Percentiles rank a stretch among this genome's conserved stretches.
Evolutionary conservation across 169 alveolate genomes (phyloP).

Genomic region (Plasmodium vinckei): DNA sequence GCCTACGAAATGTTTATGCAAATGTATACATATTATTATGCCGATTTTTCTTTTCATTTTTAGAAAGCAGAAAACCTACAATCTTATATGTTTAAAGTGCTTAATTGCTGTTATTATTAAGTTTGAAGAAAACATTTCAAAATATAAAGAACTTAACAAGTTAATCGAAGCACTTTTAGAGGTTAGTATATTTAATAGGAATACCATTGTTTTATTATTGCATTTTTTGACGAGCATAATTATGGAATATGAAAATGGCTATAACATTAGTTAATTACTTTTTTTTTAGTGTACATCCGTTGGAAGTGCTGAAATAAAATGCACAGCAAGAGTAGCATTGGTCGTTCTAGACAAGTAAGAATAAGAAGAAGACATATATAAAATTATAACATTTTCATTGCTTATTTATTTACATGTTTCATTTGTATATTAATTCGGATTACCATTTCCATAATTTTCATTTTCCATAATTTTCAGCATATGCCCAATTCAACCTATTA

Average conservation of each 20-base stretch:
- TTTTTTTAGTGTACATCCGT: constrained; percentile 54
- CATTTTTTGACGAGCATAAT: no score
- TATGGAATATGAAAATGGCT: background rate
- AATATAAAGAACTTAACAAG: constrained; percentile 61
- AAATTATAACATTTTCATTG: no score
- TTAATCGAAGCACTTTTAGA: constrained; percentile 60
- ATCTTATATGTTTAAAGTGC: constrained; percentile 56
- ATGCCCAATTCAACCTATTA: constrained; percentile 44
- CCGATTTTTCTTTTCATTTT: background rate
- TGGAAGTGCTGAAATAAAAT: constrained; percentile 76
- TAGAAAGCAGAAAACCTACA: constrained; percentile 72
- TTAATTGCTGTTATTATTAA: constrained; percentile 69
- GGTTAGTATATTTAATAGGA: constrained; percentile 7
- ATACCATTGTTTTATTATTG: no score
- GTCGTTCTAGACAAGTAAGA: constrained; percentile 67
- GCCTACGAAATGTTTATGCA: background rate
- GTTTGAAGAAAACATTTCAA: constrained; percentile 57
- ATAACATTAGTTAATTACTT: background rate
- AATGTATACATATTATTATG: background rate
- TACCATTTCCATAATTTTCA: no score
- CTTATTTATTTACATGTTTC: no score
- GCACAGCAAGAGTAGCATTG: constrained; percentile 72
- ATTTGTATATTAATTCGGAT: background rate
- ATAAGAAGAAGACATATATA: background rate
- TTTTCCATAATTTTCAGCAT: no score